Evolutionary conservation across 1,139 yeast species (phyloP).

Genomic region (Saccharomyces hybrid): DNA sequence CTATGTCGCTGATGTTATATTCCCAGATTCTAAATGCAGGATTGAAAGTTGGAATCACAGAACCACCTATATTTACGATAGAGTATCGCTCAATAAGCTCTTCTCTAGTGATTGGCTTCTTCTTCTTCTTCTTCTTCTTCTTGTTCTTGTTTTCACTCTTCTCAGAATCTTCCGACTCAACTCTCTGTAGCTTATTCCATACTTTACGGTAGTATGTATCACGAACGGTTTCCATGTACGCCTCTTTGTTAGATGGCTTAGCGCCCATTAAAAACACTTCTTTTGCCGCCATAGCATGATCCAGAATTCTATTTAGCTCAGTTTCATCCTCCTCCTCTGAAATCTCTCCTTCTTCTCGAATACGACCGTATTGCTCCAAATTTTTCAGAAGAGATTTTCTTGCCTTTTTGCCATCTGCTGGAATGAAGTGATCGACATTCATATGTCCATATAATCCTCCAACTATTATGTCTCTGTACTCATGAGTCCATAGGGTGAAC

Average conservation of each 20-base stretch:
- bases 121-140: constrained; percentile 32
- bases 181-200: constrained; percentile 11
- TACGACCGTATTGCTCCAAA: constrained; percentile 10
- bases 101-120: constrained; percentile 33
- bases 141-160: background rate
- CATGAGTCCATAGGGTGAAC: constrained; percentile 69
- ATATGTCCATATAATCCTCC: constrained; percentile 85
- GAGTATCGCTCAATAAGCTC: constrained; percentile 51
- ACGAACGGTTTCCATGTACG: constrained; percentile 51
- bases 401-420: constrained; percentile 64
- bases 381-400: constrained; percentile 33
- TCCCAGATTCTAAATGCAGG: constrained; percentile 84
- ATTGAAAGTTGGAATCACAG: constrained; percentile 79
- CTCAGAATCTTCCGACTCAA: background rate
- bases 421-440: constrained; percentile 80
- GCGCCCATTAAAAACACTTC: constrained; percentile 43
- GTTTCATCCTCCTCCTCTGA: constrained; percentile 11
- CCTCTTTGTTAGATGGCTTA: constrained; percentile 57
- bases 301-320: constrained; percentile 10
- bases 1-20: constrained; percentile 58
- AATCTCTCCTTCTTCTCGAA: constrained; percentile 16
- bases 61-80: constrained; percentile 61
- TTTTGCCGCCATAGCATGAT: constrained; percentile 29
- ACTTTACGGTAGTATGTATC: constrained; percentile 42
- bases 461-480: constrained; percentile 70